Conservation (phyloP, 495 filamentous ascomycete genomes). For the Sabuloglossum arenarium region DNA sequence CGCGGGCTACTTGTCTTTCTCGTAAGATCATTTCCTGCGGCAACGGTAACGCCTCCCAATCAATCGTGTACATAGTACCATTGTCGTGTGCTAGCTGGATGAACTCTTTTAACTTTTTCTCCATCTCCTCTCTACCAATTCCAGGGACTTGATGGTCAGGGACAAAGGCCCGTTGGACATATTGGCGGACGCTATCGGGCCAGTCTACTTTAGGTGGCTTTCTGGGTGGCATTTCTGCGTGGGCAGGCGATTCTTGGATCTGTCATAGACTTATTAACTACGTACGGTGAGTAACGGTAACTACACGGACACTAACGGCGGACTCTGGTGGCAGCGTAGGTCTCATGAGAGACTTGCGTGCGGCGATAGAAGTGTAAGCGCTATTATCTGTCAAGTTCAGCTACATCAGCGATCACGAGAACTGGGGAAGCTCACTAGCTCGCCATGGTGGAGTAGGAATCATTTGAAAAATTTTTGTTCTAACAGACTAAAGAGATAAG, state of each 20-base stretch:
- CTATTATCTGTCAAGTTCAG: background rate
- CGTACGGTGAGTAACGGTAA: background rate
- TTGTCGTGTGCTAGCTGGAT: constrained; percentile 61
- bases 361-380: constrained; percentile 1
- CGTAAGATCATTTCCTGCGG: constrained; percentile 69
- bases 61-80: constrained; percentile 41
- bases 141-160: constrained; percentile 43
- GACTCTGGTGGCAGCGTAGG: background rate
- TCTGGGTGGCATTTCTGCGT: constrained; percentile 2
- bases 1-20: constrained; percentile 27
- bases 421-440: background rate
- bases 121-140: constrained; percentile 48
- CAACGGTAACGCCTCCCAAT: constrained; percentile 72
- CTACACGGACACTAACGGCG: background rate
- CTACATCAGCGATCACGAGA: background rate
- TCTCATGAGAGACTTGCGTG: background rate
- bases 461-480: background rate
- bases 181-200: constrained; percentile 53
- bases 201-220: constrained; percentile 40
- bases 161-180: constrained; percentile 70
- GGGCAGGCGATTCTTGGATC: background rate
- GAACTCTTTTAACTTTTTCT: constrained; percentile 62
- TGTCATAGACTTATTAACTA: too few relatives aligned
- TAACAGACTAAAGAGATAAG: background rate
- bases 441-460: background rate